Evolutionary conservation across 73 alveolate genomes (phyloP), one percentile per base, ranked within the genome.

Genomic region (Paraurostyla sp.): DNA sequence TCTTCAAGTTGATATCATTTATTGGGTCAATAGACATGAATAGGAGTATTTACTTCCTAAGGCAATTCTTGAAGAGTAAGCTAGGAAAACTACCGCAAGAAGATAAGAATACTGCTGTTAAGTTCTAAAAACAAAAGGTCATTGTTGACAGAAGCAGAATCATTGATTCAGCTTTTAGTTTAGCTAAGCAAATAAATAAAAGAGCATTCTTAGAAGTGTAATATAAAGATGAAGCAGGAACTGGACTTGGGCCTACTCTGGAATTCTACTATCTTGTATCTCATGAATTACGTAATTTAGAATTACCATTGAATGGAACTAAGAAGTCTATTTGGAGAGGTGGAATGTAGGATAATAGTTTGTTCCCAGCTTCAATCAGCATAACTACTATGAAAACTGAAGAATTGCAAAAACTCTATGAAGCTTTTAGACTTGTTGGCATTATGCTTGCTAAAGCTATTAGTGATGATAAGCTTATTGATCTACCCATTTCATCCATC

Each of bases 221-320:
- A 59, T 96, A 80, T 73, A 83, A 75, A 81, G 98, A 94, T 13
- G 99, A 96, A 86, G 96, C 87, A 41, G 99, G 99, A 16, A 96
- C 97, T 59, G 99, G 99, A 15, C 91, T 96, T 32, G 99, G 99
- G 0, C 99, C 99, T 0, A 96, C 99, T 48, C 97, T 96, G 18
- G 99, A 96, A 90, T 96, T 91, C 86, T 96, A 89, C 83, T 73
- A 92, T 35, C 88, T 95, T 38, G 48, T 90, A 6, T n/a, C 95
- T 0, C 91, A 95, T 71, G 97, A 93, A 63, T 27, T 96, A 15
- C 91, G 89, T 54, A 89, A 69, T 33, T 50, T 27, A 0, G 86
- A 49, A 18, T 40, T 30, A 13, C 9, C 27, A 0, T 20, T 65
- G 9, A 38, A 38, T 73, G 65, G 71, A 1, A 0, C 42, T 23